Evolutionary conservation across 176 grass and related monocot genomes (phyloP).

Genomic region (Guadua angustifolia): DNA sequence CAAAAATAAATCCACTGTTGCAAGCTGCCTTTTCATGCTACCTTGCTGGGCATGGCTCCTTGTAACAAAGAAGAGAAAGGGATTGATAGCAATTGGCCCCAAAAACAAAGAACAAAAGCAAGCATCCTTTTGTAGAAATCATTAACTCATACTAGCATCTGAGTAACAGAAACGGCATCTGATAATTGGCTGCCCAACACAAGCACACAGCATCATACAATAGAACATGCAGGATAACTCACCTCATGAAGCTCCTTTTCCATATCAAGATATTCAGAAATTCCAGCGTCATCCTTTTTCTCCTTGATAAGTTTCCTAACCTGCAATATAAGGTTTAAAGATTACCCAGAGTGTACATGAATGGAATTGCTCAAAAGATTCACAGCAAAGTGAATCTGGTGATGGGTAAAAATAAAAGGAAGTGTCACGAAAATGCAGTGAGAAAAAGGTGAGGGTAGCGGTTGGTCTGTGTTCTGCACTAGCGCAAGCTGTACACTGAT

Average conservation of each 20-base stretch:
- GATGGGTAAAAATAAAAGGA: neutral
- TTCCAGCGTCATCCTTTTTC: slow-evolving; percentile 68
- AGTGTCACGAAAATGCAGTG: neutral
- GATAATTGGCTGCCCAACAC: neutral
- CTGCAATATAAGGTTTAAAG: slow-evolving; percentile 44
- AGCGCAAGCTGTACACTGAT: neutral
- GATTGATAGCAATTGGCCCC: slow-evolving; percentile 55
- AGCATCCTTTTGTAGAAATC: slow-evolving; percentile 41
- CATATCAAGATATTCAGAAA: slow-evolving; percentile 89
- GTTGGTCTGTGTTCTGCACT: neutral
- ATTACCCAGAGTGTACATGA: slow-evolving; percentile 12
- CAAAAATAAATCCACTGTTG: slow-evolving; percentile 61
- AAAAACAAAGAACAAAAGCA: slow-evolving; percentile 38
- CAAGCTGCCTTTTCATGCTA: slow-evolving; percentile 65
- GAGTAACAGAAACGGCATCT: slow-evolving; percentile 25
- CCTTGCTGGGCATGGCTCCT: slow-evolving; percentile 64
- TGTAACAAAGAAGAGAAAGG: slow-evolving; percentile 71
- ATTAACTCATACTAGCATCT: slow-evolving; percentile 18
- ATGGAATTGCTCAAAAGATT: slow-evolving; percentile 13
- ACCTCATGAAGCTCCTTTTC: slow-evolving; percentile 93
- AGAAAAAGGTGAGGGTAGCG: neutral
- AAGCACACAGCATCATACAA: slow-evolving; percentile 6
- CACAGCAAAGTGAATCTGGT: slow-evolving; percentile 12
- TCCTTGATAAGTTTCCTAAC: slow-evolving; percentile 74
- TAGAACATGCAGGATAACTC: slow-evolving; percentile 42